Base-by-base conservation (phyloP, 306 rosid species). In the Citrullus amarus region DNA sequence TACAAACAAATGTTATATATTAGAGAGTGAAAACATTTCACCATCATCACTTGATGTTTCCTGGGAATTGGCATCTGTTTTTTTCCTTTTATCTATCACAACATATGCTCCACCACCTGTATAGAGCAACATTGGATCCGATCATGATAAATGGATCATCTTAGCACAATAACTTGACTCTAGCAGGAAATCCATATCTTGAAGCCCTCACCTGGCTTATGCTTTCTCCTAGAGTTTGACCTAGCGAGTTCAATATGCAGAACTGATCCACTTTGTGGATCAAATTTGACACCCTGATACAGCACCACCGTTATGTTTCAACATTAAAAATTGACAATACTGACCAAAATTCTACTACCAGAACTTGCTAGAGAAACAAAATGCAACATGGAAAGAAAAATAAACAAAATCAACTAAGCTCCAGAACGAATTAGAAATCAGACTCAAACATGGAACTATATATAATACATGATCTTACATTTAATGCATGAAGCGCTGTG, bases 221-320 rank as follows among this genome's bases (percentile, higher is more conserved):
- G 93, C 81, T 95, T 95, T 88, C 97, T 91, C 87, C 97, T 87
- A 30, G 98, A 95, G 84, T 95, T 95, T 76, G 98, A 90, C 84
- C 96, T 89, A 25, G 98, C 98, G 20, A 92, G 91, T 81, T 95
- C 98, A 53, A 95, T 85, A 79, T 92, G 97, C 81, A 95, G 83
- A 79, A 86, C 84, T 17, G 94, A 87, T 79, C 97, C 98, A 75
- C 87, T 44, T 88, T 95, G 98, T 73, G 97, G 98, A 81, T 95
- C 98, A 87, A 95, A 95, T 82, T 95, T 92, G 72, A 91, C 95
- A 75, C 97, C 97, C 98, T 95, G 85, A 51, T 66, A 66, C n/a
- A 66, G 6, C 55, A 48, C 59, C 58, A 71, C 15, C 58, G 30
- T 71, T 25, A 46, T 25, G 41, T 14, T 4, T 71, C 76, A 48